phyloP scores from a whole-genome alignment of 108 stramenopile genomes.

The Skeletonema grethae region DNA sequence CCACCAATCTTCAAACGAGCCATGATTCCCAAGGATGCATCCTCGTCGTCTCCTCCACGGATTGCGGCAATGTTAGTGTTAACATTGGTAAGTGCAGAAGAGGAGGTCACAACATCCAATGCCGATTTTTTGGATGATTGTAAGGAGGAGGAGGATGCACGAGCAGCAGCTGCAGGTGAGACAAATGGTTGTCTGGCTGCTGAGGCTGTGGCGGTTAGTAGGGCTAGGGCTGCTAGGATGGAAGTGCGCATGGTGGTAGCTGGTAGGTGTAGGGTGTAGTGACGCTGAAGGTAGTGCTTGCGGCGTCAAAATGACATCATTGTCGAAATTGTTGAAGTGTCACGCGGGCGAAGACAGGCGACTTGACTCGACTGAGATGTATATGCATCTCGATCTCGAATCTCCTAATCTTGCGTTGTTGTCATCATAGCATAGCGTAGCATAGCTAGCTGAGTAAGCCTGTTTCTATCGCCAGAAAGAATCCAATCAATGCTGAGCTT shows the following conservation, averaged over 20 bases:
- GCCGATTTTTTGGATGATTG: neutral
- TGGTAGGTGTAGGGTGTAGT: too few relatives aligned
- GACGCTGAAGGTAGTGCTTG: too few relatives aligned
- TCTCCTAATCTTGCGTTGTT: too few relatives aligned
- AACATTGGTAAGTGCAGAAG: neutral
- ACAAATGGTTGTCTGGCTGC: neutral
- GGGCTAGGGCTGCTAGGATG: neutral
- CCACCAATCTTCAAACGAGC: slow-evolving; percentile 64
- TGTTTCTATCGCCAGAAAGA: too few relatives aligned
- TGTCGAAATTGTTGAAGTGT: too few relatives aligned
- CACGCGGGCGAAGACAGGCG: too few relatives aligned
- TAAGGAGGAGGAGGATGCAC: neutral
- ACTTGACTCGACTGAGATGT: too few relatives aligned
- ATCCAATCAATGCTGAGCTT: too few relatives aligned
- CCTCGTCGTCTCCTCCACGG: slow-evolving; percentile 18
- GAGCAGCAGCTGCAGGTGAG: neutral
- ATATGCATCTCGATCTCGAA: too few relatives aligned
- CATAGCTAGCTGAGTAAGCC: too few relatives aligned
- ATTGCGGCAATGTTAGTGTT: neutral
- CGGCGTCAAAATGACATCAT: too few relatives aligned
- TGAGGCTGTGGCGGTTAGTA: neutral
- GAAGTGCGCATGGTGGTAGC: neutral
- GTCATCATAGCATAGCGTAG: too few relatives aligned
- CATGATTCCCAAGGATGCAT: neutral
- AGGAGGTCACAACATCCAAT: neutral